Evolutionary conservation across 164 flowering plant genomes (phyloP), one percentile per base, ranked within the genome.

Genomic region (Kingdonia uniflora): DNA sequence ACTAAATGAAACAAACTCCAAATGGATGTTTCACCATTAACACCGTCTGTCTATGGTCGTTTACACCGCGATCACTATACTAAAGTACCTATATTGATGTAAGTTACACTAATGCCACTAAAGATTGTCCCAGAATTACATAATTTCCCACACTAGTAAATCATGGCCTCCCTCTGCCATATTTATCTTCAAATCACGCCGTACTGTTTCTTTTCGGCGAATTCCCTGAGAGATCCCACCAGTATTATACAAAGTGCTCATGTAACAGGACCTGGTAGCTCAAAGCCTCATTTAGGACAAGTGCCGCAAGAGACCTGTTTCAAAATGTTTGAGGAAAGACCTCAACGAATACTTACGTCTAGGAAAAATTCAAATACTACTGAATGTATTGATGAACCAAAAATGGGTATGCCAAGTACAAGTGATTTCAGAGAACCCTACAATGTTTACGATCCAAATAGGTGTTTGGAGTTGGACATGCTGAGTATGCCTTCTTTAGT

Each of bases 291-390:
- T 6, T 43, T 40, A 13, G 26, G 43, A 17, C 24, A 22, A 1
- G 23, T 29, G 17, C 39, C 26, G 3, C 21, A 22, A 22, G 46
- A 41, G 4, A 41, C 40, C 55, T 58, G 54, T 19, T 7, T 17
- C 22, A 41, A 42, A 19, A n/a, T 21, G 22, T 29, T 54, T 22
- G 59, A 61, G 11, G 45, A 26, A 55, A 49, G 1, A 6, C 58
- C 49, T 42, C 53, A 41, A 40, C 26, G 0, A 17, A 48, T 37
- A 17, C 15, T 19, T 19, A 22, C 37, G 1, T 35, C 56, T 13
- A 17, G 19, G 12, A 12, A 21, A 19, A 20, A 19, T 14, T 14
- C 7, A 6, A 14, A 37, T 16, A 42, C 24, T 24, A 20, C 24
- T 41, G 38, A 19, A 6, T 19, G 24, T 25, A 11, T 51, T 16